Evolutionary conservation across 2,329 filamentous ascomycete genomes (phyloP), one percentile per base, ranked within the genome.

Genomic region (Niveomyces coronatus): DNA sequence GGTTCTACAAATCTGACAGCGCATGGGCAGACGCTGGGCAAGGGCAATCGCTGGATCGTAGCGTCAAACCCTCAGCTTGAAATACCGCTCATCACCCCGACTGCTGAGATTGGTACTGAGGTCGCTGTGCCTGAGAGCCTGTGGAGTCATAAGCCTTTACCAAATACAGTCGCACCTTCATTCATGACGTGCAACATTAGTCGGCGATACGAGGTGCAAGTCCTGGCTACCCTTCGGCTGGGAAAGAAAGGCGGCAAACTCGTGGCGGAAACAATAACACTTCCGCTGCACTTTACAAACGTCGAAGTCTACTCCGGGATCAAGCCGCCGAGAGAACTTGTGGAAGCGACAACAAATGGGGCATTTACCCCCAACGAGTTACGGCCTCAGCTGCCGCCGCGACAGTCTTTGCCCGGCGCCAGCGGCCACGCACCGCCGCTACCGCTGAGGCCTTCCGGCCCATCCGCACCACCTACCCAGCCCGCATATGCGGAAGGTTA

Each of bases 171-270:
- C 9, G 80, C 86, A 9, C 91, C 91, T 0, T 81, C 79, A 0
- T 98, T 98, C 54, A 69, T 77, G 34, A 85, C 87, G 1, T 98
- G 91, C 61, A 96, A 96, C 57, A 73, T 96, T 34, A 72, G 74
- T 36, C 76, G 89, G 19, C 71, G 65, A 36, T 96, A 98, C 57
- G 82, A 88, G 54, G 62, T 98, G 26, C 86, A 95, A 58, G 64
- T 95, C 13, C 28, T 78, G 79, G 42, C 65, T 94, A 7, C 86
- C 86, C 2, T 58, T 95, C 26, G 77, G 76, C 40, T 88, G 85
- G 68, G 82, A 6, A 71, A 71, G 20, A 54, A 57, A 20, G 49
- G 50, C 18, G 52, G 54, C 4, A 41, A 49, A 20, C 47, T 49
- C 27, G 50, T 58, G 13, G 71, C 80, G n/a, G 85, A 94, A 61